These are phyloP conservation scores for Yarrowia galli DNA, from an alignment of 1,139 yeast genomes.

Conservation along the genomic window DNA sequence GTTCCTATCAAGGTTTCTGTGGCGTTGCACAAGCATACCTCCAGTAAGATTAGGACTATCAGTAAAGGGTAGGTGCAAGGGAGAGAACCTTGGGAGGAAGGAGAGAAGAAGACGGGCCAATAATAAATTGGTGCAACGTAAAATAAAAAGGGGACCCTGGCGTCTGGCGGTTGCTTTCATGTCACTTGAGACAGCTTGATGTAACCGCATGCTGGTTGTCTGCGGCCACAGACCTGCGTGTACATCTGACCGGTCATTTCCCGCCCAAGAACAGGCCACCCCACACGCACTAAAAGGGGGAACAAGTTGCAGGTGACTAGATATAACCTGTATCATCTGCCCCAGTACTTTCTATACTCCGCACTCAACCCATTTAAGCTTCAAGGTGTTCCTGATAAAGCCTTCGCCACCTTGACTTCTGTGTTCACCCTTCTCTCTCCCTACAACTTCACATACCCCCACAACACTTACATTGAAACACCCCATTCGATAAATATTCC, in stretches of 20 bases:
- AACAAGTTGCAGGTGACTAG: constrained; percentile 12
- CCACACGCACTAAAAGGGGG: background rate
- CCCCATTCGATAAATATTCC: background rate
- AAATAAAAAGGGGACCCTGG: background rate
- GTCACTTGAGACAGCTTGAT: background rate
- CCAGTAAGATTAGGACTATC: constrained; percentile 24
- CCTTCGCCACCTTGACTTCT: constrained; percentile 13
- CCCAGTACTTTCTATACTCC: background rate
- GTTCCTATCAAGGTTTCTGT: constrained; percentile 37
- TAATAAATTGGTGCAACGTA: background rate
- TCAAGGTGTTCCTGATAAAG: constrained; percentile 16
- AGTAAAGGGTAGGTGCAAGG: constrained; percentile 34
- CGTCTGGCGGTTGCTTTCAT: background rate
- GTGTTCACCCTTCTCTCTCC: background rate
- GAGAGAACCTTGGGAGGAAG: constrained; percentile 20
- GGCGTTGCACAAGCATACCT: constrained; percentile 18
- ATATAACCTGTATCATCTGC: background rate
- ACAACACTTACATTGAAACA: background rate
- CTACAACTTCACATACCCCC: background rate
- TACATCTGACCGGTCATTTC: constrained; percentile 6
- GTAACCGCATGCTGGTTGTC: background rate
- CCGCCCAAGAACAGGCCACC: background rate
- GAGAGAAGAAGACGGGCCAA: background rate
- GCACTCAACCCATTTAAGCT: constrained; percentile 2
- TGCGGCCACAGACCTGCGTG: no score